A percentile compares a stretch with the other conserved stretches of the same genome.
These are phyloP conservation scores for Bothriochloa decipiens DNA, from an alignment of 176 grass and related monocot genomes.

Conservation along the genomic window DNA sequence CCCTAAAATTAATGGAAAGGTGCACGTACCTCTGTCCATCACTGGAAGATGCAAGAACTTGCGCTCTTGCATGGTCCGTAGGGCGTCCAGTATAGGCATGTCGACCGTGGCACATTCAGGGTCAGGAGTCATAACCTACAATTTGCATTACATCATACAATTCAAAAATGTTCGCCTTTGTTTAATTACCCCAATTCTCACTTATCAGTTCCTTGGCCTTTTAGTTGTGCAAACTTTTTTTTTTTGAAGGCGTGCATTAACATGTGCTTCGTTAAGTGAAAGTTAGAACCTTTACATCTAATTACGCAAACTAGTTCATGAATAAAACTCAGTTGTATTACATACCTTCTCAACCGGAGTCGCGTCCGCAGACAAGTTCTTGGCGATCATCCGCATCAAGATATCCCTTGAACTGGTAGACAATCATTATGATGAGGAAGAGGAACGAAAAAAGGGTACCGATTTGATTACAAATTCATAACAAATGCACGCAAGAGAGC, in stretches of 20 bases:
- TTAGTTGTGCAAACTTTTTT: background rate
- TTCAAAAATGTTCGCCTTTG: background rate
- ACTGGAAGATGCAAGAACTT: constrained; percentile 89
- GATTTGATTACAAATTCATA: background rate
- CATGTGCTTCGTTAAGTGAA: no score
- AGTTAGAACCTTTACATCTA: no score
- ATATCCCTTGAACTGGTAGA: constrained; percentile 77
- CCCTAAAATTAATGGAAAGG: background rate
- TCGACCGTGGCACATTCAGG: constrained; percentile 75
- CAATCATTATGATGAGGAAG: background rate
- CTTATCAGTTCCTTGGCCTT: background rate
- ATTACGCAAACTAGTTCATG: background rate
- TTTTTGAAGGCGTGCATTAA: no score
- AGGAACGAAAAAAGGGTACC: background rate
- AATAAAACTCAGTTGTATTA: background rate
- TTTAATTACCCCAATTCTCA: background rate
- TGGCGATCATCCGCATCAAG: constrained; percentile 69
- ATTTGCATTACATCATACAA: background rate
- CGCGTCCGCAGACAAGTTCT: constrained; percentile 55
- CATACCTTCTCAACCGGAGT: constrained; percentile 62
- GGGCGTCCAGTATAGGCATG: constrained; percentile 76
- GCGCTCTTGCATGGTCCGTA: constrained; percentile 70
- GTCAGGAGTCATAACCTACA: constrained; percentile 76
- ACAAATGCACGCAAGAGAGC: no score
- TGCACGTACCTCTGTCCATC: constrained; percentile 50